These are phyloP conservation scores for Aspergillus steynii DNA, from an alignment of 495 filamentous ascomycete genomes.

Conservation along the genomic window DNA sequence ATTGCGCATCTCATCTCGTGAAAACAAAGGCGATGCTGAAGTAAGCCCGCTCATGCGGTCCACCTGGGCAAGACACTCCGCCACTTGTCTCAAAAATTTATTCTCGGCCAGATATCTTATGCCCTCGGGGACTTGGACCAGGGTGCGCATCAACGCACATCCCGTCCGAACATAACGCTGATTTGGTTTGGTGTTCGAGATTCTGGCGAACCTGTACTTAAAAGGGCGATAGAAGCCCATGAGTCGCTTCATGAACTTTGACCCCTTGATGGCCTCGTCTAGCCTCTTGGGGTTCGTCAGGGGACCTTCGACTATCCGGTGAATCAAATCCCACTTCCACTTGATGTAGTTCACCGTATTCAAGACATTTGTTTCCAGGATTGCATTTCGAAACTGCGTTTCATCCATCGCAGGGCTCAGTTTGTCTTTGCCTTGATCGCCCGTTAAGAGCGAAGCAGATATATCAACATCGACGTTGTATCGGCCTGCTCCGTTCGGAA, in stretches of 20 bases:
- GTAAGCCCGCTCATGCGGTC: constrained; percentile 90
- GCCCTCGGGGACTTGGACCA: constrained; percentile 83
- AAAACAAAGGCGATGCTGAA: constrained; percentile 84
- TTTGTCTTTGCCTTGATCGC: constrained; percentile 71
- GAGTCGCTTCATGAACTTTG: constrained; percentile 92
- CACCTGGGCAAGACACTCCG: constrained; percentile 91
- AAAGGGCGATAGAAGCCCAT: constrained; percentile 95
- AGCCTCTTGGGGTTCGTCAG: constrained; percentile 88
- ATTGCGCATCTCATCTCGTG: constrained; percentile 74
- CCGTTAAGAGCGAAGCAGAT: constrained; percentile 40
- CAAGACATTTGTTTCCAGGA: constrained; percentile 85
- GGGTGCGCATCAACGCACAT: constrained; percentile 79
- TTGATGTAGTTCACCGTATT: constrained; percentile 84
- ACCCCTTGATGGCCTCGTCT: constrained; percentile 90
- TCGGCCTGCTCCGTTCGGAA: constrained; percentile 39
- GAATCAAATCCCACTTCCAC: constrained; percentile 95
- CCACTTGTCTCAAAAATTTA: constrained; percentile 89
- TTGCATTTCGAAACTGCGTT: constrained; percentile 75
- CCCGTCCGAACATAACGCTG: constrained; percentile 92
- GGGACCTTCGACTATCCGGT: constrained; percentile 89
- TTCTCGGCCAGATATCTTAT: constrained; percentile 83
- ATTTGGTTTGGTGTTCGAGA: constrained; percentile 83
- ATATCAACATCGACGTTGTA: constrained; percentile 50
- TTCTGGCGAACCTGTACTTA: constrained; percentile 89
- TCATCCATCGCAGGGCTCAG: constrained; percentile 80